phyloP scores from a whole-genome alignment of 768 basidiomycete species.

The Tulasnella calospora region DNA sequence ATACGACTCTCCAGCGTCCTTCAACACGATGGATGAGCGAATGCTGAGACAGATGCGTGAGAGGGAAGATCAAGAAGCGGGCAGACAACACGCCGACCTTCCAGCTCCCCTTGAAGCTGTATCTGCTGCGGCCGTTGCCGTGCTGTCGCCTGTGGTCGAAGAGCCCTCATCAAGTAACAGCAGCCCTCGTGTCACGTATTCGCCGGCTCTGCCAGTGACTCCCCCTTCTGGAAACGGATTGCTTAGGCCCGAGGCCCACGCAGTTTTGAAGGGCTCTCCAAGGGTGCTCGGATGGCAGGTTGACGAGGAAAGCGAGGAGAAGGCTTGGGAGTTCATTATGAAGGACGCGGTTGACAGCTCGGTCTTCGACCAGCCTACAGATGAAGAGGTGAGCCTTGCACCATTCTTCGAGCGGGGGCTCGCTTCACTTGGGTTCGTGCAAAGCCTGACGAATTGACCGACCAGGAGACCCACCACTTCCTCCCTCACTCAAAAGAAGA shows the following conservation, averaged over 20 bases:
- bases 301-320: constrained; percentile 21
- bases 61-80: not conserved
- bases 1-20: not conserved
- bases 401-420: not conserved
- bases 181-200: not conserved
- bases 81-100: not conserved
- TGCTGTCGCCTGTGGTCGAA: not conserved
- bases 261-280: constrained; percentile 21
- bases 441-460: not conserved
- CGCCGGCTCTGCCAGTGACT: not conserved
- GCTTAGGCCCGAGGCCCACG: not conserved
- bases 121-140: not conserved
- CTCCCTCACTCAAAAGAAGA: not conserved
- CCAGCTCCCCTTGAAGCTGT: not conserved
- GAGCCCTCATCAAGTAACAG: not conserved
- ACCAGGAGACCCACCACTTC: not conserved
- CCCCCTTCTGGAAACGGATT: constrained; percentile 1
- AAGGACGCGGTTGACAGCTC: constrained; percentile 18
- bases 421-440: not conserved
- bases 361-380: constrained; percentile 1
- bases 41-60: not conserved
- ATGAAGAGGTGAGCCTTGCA: not conserved
- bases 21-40: not conserved
- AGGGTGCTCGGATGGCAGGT: constrained; percentile 20
- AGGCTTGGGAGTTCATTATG: constrained; percentile 20